Conservation (phyloP, 768 basidiomycete genomes). For the Mycena latifolia region DNA sequence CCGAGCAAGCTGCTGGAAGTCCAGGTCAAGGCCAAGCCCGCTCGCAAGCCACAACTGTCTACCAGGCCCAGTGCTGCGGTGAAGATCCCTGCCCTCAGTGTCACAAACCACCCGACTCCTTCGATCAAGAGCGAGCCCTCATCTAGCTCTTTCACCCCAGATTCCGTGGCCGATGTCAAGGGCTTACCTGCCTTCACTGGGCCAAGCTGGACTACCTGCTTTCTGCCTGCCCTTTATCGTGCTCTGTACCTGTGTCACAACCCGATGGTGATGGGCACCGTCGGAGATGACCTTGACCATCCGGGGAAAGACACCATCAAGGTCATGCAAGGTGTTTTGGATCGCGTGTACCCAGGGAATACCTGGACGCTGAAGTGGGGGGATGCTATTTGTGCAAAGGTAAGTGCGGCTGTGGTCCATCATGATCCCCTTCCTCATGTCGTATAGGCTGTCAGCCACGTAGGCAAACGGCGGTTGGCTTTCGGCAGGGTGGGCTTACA, state of each 20-base stretch:
- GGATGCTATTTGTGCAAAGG: conserved; percentile 4
- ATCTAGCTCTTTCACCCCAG: background rate
- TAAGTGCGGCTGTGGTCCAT: background rate
- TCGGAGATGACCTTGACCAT: background rate
- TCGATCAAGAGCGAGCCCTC: conserved; percentile 10
- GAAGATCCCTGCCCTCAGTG: too few species aligned
- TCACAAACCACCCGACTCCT: too few species aligned
- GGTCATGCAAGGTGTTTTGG: background rate
- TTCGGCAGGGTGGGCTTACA: background rate
- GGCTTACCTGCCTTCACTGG: conserved; percentile 2
- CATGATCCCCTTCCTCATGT: background rate
- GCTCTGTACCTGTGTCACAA: background rate
- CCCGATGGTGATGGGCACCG: background rate
- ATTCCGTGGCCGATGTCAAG: background rate
- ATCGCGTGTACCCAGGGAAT: background rate
- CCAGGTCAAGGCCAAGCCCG: background rate
- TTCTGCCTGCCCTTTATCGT: background rate
- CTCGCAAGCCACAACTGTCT: too few species aligned
- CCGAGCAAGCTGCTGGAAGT: background rate
- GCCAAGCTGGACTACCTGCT: background rate
- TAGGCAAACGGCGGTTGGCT: conserved; percentile 7
- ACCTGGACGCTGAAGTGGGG: background rate
- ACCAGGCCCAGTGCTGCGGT: too few species aligned
- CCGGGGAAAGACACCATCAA: background rate
- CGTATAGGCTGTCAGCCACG: conserved; percentile 19